Evolutionary conservation across 176 grass and related monocot genomes (phyloP), one percentile per base, ranked within the genome.

Genomic region (Triticum urartu): DNA sequence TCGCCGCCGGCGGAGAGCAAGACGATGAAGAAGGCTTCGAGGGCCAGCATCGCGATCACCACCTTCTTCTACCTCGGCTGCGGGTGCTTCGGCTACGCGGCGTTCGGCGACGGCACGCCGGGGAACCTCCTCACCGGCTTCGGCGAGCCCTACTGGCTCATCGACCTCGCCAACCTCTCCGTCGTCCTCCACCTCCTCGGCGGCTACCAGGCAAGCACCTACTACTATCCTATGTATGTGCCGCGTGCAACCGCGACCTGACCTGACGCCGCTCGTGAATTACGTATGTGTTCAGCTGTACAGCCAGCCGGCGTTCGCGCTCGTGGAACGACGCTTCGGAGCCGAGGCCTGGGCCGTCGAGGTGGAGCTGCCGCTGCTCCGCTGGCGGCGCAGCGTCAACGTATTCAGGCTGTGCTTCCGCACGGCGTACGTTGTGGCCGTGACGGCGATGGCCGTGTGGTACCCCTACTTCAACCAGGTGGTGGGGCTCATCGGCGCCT

Each of bases 121-220:
- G 96, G 96, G 63, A 95, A 95, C 90, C 83, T 95, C 87, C 88
- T 98, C 85, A 94, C 90, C 25, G 96, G 96, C 0, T 98, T 98
- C 71, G 89, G 86, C 33, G 92, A 95, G 90, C 93, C 96, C n/a
- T 95, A 90, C 86, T 94, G 90, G 93, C 96, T 98, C 73, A n/a
- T 98, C 72, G 90, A 88, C 84, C 62, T 98, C 50, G 96, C 93
- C 71, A 95, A 94, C 64, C 72, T 93, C 68, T 82, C 79, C 71
- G 64, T 94, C 80, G 90, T 73, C 36, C 24, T 95, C 86, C 96
- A 98, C 85, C 86, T 95, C 33, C 83, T 98, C 18, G 91, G 91
- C 66, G 91, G 91, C 62, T 94, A 95, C 89, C 96, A 94, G 94
- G 94, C 92, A 84, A 28, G 77, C 15, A 12, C 66, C 68, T 22